These are phyloP conservation scores for Candida glucosophila DNA, from an alignment of 1,139 yeast species.

Conservation along the genomic window DNA sequence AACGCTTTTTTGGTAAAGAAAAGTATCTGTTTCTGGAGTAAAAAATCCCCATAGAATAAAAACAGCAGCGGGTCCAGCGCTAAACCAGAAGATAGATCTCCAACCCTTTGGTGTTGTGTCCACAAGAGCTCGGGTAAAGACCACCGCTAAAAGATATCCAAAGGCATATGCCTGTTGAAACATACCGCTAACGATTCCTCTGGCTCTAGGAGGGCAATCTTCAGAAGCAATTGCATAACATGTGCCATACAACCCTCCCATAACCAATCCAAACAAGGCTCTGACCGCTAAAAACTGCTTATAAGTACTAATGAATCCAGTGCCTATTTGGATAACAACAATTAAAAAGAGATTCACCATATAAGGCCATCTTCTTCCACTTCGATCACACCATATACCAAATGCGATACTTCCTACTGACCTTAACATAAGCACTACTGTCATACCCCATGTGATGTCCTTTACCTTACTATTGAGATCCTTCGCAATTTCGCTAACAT, in stretches of 20 bases:
- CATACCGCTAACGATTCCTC: slow-evolving; percentile 33
- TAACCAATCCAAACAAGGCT: slow-evolving; percentile 33
- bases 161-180: slow-evolving; percentile 38
- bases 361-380: slow-evolving; percentile 33
- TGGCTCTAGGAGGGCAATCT: slow-evolving; percentile 27
- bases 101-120: slow-evolving; percentile 16
- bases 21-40: too few species aligned
- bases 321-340: slow-evolving; percentile 28
- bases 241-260: slow-evolving; percentile 36
- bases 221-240: slow-evolving; percentile 33
- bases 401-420: slow-evolving; percentile 33
- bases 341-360: slow-evolving; percentile 22
- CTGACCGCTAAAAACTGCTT: slow-evolving; percentile 30
- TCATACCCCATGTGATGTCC: slow-evolving; percentile 35
- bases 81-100: slow-evolving; percentile 23
- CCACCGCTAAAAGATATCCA: slow-evolving; percentile 33
- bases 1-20: too few species aligned
- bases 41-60: too few species aligned
- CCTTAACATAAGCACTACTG: slow-evolving; percentile 37
- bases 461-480: slow-evolving; percentile 17
- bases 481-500: slow-evolving; percentile 21
- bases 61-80: too few species aligned
- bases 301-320: slow-evolving; percentile 31
- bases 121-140: slow-evolving; percentile 31
- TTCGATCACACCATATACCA: slow-evolving; percentile 29